Evolutionary conservation across 805 yeast genomes (phyloP), one percentile per base, ranked within the genome.

Genomic region (Candida multigemmis): DNA sequence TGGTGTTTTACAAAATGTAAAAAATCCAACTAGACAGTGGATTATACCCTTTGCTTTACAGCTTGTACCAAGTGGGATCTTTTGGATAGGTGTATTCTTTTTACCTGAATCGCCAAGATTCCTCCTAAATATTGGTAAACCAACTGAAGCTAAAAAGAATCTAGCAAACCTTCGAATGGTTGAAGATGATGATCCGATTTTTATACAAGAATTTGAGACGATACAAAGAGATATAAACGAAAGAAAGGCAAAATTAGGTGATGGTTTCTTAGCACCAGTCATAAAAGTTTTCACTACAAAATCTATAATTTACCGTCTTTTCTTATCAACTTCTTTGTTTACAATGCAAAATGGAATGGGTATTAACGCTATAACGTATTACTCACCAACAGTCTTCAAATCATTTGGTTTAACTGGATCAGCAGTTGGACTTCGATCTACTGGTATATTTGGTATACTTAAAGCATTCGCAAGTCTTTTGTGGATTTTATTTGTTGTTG

Each of bases 381-480:
- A 69, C 41, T 65, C 74, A n/a, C 73, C 73, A 14, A 55, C 61
- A 7, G 54, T 71, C 22, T 67, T 70, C 46, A 49, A 58, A 34
- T 55, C 71, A 3, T 53, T 70, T 31, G 76, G 77, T 11, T 56
- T 70, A 12, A 43, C 44, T 18, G 68, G 72, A 2, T 42, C 60
- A 6, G 51, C 60, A 25, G 60, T 71, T 1, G 60, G 64, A 2
- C 51, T 71, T 23, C 54, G 65, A 12, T 65, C 75, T 3, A 68
- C 74, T 6, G 76, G 76, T 27, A 48, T 69, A 28, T 68, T 68
- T 43, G 77, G 76, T 16, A 48, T 68, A 19, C 48, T 68, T 24
- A 69, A 69, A 36, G 65, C 58, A 10, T 49, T 50, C n/a, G 60
- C 62, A 17, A 58, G 68, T 12, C 44, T 62, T 19, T 37, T 62